A percentile compares a stretch with the other conserved stretches of the same genome.
Evolutionary conservation across 805 yeast genomes (phyloP).

Genomic region (Ogataea methanolica): DNA sequence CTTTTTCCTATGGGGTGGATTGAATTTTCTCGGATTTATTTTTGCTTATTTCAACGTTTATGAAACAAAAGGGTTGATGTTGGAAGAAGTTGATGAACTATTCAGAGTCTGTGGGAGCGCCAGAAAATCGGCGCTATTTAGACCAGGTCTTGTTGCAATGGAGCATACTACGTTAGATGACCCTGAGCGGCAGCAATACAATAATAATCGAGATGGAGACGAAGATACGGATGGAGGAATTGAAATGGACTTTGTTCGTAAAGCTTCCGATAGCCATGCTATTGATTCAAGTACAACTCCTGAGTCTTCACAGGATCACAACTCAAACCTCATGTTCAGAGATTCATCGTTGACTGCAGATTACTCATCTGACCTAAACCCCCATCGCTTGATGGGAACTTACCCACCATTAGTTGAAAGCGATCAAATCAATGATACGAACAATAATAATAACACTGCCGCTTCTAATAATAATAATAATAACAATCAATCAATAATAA

Average conservation of each 20-base stretch:
- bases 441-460: neutral
- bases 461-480: neutral
- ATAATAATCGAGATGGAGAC: neutral
- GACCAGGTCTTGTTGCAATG: conserved; percentile 10
- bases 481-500: conserved; percentile 3
- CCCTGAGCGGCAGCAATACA: neutral
- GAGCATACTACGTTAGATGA: neutral
- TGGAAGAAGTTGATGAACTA: conserved; percentile 79
- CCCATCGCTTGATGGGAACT: too few relatives aligned
- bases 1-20: conserved; percentile 77
- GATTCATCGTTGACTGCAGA: neutral
- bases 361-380: neutral
- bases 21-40: conserved; percentile 53
- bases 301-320: neutral
- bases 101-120: conserved; percentile 59
- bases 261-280: neutral
- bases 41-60: conserved; percentile 65
- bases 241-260: neutral
- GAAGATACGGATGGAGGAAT: neutral
- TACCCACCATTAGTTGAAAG: neutral
- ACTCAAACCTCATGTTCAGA: neutral
- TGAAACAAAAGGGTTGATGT: conserved; percentile 74
- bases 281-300: neutral
- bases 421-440: too few relatives aligned
- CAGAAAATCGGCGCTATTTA: conserved; percentile 42